Base-by-base conservation (phyloP, 176 grass and related monocot genomes). In the Zoysia pacifica region DNA sequence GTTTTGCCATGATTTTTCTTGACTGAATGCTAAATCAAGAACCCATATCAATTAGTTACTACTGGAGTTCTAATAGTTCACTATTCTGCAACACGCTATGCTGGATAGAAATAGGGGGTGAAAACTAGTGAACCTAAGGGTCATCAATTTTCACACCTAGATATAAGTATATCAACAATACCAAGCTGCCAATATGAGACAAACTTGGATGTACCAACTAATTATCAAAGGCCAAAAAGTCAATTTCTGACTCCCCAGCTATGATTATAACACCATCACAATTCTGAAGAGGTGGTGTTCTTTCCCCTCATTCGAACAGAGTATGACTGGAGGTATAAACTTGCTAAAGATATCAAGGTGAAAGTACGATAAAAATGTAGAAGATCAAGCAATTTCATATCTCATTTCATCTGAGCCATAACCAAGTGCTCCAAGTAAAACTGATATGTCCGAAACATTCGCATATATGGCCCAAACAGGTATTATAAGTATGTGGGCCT, bases 1-100 rank as follows among this genome's bases (percentile, higher is more conserved):
- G 15, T 41, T 69, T 73, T 89, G 20, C 39, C 53, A 72, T 14
- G 5, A 62, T 67, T 61, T 69, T 79, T 89, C 79, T 81, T 78
- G 9, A 73, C 78, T 39, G 70, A 78, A 48, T 73, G 73, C 9
- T 53, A 47, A 64, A 73, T 63, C 67, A 28, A 78, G 36, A 78
- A 79, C 45, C 28, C 70, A 10, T 35, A 83, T 59, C n/a, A 83
- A 46, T 13, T 37, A 66, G 56, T 68, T 74, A 10, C 2, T 20
- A 53, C 38, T 65, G 62, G 9, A 8, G 2, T 51, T 20, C 5
- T 35, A 81, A 82, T 43, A 72, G 14, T 38, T 41, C 38, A 41
- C 2, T 67, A 67, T 53, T 66, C 43, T 40, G n/a, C 41, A 7
- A 53, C n/a, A 36, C 38, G 13, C 71, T 76, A 83, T 35, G 15